A percentile compares a stretch with the other conserved stretches of the same genome.
Conservation (phyloP, 2,329 filamentous ascomycete species). For the Ascochyta fabae region DNA sequence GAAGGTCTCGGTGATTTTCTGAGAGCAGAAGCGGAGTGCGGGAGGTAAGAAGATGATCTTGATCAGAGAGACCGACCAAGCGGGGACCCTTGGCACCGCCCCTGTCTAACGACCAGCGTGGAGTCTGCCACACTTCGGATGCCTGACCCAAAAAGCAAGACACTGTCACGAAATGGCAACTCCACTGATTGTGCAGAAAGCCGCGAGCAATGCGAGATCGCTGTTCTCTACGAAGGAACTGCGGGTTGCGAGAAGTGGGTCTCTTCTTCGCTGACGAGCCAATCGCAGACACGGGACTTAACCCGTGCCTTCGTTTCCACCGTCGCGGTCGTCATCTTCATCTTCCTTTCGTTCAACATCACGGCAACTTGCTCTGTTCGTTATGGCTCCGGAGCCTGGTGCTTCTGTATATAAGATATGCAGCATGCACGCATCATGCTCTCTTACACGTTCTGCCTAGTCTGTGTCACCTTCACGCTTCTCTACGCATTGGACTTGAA, state of each 20-base stretch:
- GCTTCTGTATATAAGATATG: conserved; percentile 33
- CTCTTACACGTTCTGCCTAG: conserved; percentile 24
- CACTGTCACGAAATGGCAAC: not conserved
- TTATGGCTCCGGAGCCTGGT: conserved; percentile 22
- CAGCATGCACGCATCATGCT: conserved; percentile 21
- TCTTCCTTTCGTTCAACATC: conserved; percentile 18
- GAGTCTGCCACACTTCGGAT: not conserved
- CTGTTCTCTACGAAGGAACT: not conserved
- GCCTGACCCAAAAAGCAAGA: not conserved
- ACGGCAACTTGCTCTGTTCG: conserved; percentile 26
- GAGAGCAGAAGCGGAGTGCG: not conserved
- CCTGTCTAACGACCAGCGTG: not conserved
- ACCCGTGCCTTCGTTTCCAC: conserved; percentile 27
- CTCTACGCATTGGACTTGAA: conserved; percentile 21
- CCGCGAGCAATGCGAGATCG: not conserved
- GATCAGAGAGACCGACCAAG: not conserved
- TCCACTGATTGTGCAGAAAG: not conserved
- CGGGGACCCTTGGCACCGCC: not conserved
- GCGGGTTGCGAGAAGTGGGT: not conserved
- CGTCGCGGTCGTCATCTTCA: conserved; percentile 3
- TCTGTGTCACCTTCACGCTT: conserved; percentile 28
- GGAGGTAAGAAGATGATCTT: not conserved
- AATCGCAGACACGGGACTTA: conserved; percentile 20
- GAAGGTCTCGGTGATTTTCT: not conserved
- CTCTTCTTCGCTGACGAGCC: conserved; percentile 1